Conservation (phyloP, 345 rosid species). For the Capsella bursapastoris region DNA sequence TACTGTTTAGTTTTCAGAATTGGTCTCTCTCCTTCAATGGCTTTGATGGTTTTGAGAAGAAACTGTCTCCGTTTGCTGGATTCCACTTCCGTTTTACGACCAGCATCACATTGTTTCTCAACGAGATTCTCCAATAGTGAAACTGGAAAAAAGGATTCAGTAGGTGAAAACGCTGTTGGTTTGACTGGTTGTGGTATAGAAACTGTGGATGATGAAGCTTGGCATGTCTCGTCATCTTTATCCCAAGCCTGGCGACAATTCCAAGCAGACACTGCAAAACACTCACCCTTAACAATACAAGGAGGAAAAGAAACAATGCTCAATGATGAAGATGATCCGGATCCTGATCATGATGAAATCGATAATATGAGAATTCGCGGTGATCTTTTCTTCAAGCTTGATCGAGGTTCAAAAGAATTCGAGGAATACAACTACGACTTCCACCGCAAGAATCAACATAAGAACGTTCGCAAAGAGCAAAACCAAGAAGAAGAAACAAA, state of each 20-base stretch:
- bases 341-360: constrained; percentile 65
- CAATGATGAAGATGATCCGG: constrained; percentile 47
- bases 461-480: constrained; percentile 47
- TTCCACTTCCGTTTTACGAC: constrained; percentile 29
- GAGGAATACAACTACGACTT: constrained; percentile 78
- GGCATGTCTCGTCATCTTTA: constrained; percentile 71
- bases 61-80: constrained; percentile 12
- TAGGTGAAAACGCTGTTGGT: not conserved
- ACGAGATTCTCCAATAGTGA: constrained; percentile 35
- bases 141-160: constrained; percentile 9
- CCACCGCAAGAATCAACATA: constrained; percentile 60
- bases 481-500: constrained; percentile 42
- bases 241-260: constrained; percentile 55
- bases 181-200: constrained; percentile 53
- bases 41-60: constrained; percentile 41
- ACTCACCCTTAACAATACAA: constrained; percentile 20
- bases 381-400: constrained; percentile 82
- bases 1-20: not conserved
- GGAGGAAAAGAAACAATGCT: constrained; percentile 22
- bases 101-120: constrained; percentile 37
- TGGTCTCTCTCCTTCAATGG: constrained; percentile 36
- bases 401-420: constrained; percentile 73
- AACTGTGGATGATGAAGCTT: constrained; percentile 74
- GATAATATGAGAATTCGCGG: constrained; percentile 83
- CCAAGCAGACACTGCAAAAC: constrained; percentile 27